Evolutionary conservation across 108 stramenopile genomes (phyloP).

Genomic region (Fistulifera solaris): DNA sequence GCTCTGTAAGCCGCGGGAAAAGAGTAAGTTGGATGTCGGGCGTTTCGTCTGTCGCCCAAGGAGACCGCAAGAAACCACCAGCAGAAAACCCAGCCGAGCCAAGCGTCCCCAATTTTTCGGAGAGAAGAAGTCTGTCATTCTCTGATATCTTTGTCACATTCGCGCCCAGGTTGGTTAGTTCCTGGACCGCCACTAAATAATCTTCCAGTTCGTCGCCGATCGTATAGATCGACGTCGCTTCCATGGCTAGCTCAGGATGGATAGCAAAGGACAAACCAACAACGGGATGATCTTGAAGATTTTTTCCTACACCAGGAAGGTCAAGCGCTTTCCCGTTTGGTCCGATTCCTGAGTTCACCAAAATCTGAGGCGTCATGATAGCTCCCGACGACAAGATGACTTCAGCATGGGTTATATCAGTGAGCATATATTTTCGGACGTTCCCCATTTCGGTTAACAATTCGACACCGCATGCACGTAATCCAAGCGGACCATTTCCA

Average conservation of each 20-base stretch:
- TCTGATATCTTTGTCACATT: slow-evolving; percentile 1
- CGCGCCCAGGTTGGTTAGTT: background rate
- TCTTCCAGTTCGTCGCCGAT: slow-evolving; percentile 16
- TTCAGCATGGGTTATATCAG: slow-evolving; percentile 17
- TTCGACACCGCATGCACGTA: slow-evolving; percentile 6
- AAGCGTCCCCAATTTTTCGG: slow-evolving; percentile 2
- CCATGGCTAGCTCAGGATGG: slow-evolving; percentile 4
- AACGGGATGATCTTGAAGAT: slow-evolving; percentile 46
- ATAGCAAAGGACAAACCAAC: slow-evolving; percentile 5
- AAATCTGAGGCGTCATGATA: slow-evolving; percentile 55
- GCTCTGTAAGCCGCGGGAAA: slow-evolving; percentile 15
- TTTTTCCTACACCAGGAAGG: slow-evolving; percentile 41
- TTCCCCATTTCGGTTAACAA: slow-evolving; percentile 2
- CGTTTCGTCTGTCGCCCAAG: slow-evolving; percentile 6
- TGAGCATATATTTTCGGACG: background rate
- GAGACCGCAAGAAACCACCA: slow-evolving; percentile 16
- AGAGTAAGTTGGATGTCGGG: slow-evolving; percentile 20
- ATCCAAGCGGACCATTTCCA: background rate
- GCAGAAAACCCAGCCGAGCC: slow-evolving; percentile 21
- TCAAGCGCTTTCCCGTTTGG: slow-evolving; percentile 17
- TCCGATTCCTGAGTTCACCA: slow-evolving; percentile 51
- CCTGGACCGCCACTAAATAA: slow-evolving; percentile 7
- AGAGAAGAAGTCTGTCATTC: background rate
- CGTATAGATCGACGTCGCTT: slow-evolving; percentile 10
- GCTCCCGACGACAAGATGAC: slow-evolving; percentile 63